phyloP scores from a whole-genome alignment of 2,329 filamentous ascomycete genomes.

The Nemania sp. region DNA sequence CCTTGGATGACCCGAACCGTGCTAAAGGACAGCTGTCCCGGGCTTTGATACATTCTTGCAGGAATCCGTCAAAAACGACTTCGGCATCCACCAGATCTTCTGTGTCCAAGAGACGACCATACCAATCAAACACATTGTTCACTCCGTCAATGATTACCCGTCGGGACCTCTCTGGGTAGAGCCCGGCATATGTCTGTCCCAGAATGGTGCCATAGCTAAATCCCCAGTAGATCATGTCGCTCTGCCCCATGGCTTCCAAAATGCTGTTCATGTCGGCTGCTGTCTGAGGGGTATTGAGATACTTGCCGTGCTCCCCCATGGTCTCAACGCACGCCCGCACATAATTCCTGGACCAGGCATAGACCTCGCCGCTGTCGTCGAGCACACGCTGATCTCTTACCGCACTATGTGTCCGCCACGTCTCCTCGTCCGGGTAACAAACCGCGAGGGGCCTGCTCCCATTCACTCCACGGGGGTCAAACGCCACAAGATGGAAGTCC shows the following conservation, averaged over 20 bases:
- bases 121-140: slow-evolving; percentile 46
- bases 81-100: slow-evolving; percentile 51
- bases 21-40: slow-evolving; percentile 51
- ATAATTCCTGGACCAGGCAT: slow-evolving; percentile 48
- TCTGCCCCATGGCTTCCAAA: slow-evolving; percentile 48
- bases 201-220: slow-evolving; percentile 48
- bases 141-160: slow-evolving; percentile 46
- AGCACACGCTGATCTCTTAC: slow-evolving; percentile 36
- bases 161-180: slow-evolving; percentile 44
- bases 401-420: slow-evolving; percentile 37
- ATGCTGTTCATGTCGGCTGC: slow-evolving; percentile 58
- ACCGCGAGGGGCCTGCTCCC: slow-evolving; percentile 41
- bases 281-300: slow-evolving; percentile 55
- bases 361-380: slow-evolving; percentile 46
- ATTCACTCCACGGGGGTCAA: slow-evolving; percentile 54
- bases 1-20: slow-evolving; percentile 42
- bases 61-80: slow-evolving; percentile 48
- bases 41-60: slow-evolving; percentile 53
- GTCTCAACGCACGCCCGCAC: slow-evolving; percentile 49
- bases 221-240: slow-evolving; percentile 47
- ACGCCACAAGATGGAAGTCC: slow-evolving; percentile 51
- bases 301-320: slow-evolving; percentile 50
- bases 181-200: slow-evolving; percentile 46
- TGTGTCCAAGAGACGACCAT: slow-evolving; percentile 44
- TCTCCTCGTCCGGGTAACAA: slow-evolving; percentile 47